phyloP scores from a whole-genome alignment of 495 filamentous ascomycete genomes.

The Alectoria sarmentosa region DNA sequence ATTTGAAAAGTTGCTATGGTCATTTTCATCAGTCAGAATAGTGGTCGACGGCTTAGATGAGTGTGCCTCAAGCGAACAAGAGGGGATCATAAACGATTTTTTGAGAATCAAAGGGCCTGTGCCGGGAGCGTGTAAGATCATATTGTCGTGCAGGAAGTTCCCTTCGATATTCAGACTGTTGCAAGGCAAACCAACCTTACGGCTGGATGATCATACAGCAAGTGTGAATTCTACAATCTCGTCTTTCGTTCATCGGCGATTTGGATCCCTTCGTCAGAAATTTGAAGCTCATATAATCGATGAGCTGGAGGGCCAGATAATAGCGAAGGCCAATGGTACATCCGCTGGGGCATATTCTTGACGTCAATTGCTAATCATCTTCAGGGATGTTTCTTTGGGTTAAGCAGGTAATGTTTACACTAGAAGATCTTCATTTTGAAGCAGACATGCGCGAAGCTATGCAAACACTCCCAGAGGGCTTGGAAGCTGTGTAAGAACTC shows the following conservation, averaged over 20 bases:
- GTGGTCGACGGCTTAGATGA: too few relatives aligned
- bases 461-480: too few relatives aligned
- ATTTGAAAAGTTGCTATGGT: slow-evolving; percentile 1
- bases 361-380: background rate
- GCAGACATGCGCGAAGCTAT: background rate
- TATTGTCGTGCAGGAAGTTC: slow-evolving; percentile 20
- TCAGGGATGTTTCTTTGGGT: slow-evolving; percentile 24
- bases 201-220: slow-evolving; percentile 13
- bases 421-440: slow-evolving; percentile 8
- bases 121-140: slow-evolving; percentile 14
- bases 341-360: background rate
- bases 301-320: too few relatives aligned
- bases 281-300: slow-evolving; percentile 2
- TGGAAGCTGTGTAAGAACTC: too few relatives aligned
- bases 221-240: slow-evolving; percentile 13
- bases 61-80: too few relatives aligned
- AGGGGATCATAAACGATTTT: slow-evolving; percentile 13
- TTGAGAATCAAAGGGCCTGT: slow-evolving; percentile 8
- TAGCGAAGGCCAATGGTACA: too few relatives aligned
- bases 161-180: slow-evolving; percentile 12
- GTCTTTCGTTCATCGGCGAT: slow-evolving; percentile 8
- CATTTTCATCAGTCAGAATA: too few relatives aligned
- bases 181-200: background rate
- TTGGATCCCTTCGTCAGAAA: slow-evolving; percentile 8
- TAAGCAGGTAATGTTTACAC: slow-evolving; percentile 5